These are phyloP conservation scores for Fusarium albosuccineum DNA, from an alignment of 2,329 filamentous ascomycete genomes.

Conservation along the genomic window DNA sequence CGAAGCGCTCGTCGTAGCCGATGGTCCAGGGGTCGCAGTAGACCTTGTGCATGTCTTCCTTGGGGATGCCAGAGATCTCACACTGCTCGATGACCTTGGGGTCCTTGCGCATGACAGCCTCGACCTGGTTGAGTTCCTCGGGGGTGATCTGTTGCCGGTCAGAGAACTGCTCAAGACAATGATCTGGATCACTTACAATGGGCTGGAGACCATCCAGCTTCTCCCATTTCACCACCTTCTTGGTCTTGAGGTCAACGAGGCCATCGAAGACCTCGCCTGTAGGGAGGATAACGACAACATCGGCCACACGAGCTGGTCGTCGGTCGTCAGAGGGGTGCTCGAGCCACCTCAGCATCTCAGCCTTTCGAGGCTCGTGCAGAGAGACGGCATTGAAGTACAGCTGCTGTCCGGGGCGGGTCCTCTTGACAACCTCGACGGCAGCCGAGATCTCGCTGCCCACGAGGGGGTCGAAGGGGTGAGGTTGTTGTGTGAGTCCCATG, in stretches of 20 bases:
- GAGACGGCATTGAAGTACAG: slow-evolving; percentile 90
- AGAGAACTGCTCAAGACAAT: slow-evolving; percentile 4
- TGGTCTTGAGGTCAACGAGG: slow-evolving; percentile 77
- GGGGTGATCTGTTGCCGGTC: slow-evolving; percentile 77
- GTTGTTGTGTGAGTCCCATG: slow-evolving; percentile 32
- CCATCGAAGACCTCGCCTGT: slow-evolving; percentile 87
- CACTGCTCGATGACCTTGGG: slow-evolving; percentile 93
- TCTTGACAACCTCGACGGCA: slow-evolving; percentile 73
- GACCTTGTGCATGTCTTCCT: slow-evolving; percentile 91
- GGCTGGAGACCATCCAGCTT: slow-evolving; percentile 83
- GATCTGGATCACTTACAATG: slow-evolving; percentile 64
- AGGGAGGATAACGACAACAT: slow-evolving; percentile 84
- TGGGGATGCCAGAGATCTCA: slow-evolving; percentile 81
- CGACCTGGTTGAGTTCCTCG: slow-evolving; percentile 87
- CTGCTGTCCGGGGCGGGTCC: slow-evolving; percentile 72
- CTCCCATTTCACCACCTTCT: slow-evolving; percentile 80
- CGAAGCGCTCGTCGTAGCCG: slow-evolving; percentile 91
- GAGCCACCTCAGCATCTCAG: slow-evolving; percentile 85
- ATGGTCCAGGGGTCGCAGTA: slow-evolving; percentile 98
- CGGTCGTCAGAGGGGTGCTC: slow-evolving; percentile 70
- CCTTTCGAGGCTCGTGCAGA: slow-evolving; percentile 87
- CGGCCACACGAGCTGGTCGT: slow-evolving; percentile 79
- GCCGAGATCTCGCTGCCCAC: slow-evolving; percentile 80
- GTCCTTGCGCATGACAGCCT: slow-evolving; percentile 80
- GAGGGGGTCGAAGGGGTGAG: slow-evolving; percentile 48